Evolutionary conservation across 2,329 filamentous ascomycete species (phyloP), one percentile per base, ranked within the genome.

Genomic region (Bisporella sp.): DNA sequence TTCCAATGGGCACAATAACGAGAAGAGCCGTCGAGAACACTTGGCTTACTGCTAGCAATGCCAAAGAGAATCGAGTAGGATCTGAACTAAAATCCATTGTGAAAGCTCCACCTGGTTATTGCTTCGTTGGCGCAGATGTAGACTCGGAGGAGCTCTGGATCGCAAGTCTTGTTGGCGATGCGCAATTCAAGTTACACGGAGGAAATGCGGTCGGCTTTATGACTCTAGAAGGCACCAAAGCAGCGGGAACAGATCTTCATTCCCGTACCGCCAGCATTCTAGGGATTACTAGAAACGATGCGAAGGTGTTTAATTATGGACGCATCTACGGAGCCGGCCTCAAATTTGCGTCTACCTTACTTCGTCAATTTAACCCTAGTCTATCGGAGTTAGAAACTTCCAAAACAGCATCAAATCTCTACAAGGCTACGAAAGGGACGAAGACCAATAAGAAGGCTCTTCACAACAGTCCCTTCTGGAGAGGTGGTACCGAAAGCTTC

Each of bases 101-200:
- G 58, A 87, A 84, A 63, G 91, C 95, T 11, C 93, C 93, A 0
- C 78, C 85, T 12, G 93, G 92, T 5, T 95, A 97, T 64, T 85
- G 79, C 57, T 96, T 99, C 64, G 93, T 99, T 12, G 93, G 95
- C 31, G 93, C 95, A 4, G 93, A 99, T 69, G 93, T 99, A 4
- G 93, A 99, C 65, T 96, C 91, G 2, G 85, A 99, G 66, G 93
- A 99, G 68, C 77, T 99, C 5, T 99, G 95, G 93, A 99, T 99
- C 62, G 95, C 93, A 4, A 96, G 89, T 67, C 76, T 99, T 1
- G 81, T 99, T 2, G 93, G 93, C 29, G 93, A 99, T 66, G 89
- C 93, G 4, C 90, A 91, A 29, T 99, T 99, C 72, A 86, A 89
- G 63, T 75, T 99, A 1, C 93, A 99, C 59, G 95, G 93, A 41